These are phyloP conservation scores for Quercus glauca DNA, from an alignment of 306 rosid species.

Conservation along the genomic window DNA sequence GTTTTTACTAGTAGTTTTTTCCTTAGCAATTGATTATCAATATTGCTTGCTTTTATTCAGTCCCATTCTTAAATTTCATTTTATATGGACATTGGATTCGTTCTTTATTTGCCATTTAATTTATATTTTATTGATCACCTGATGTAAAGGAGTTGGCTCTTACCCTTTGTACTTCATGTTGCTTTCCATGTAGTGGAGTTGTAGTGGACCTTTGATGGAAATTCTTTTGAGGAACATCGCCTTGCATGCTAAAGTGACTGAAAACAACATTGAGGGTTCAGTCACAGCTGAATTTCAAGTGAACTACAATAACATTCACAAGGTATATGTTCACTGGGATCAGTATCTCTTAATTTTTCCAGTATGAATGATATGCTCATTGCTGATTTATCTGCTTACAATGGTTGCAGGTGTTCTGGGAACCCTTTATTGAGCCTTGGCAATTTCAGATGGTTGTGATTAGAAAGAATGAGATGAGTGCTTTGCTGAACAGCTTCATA, in stretches of 20 bases:
- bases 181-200: conserved; percentile 67
- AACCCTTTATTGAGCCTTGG: conserved; percentile 96
- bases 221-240: conserved; percentile 57
- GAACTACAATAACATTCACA: conserved; percentile 80
- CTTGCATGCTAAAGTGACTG: conserved; percentile 41
- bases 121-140: background rate
- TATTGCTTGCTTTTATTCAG: background rate
- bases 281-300: conserved; percentile 55
- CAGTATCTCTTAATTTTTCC: background rate
- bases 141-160: background rate
- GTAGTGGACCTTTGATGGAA: conserved; percentile 81
- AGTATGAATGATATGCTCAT: conserved; percentile 22
- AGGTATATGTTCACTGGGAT: conserved; percentile 42
- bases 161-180: background rate
- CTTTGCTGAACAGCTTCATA: conserved; percentile 53
- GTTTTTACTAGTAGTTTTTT: background rate
- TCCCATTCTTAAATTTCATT: background rate
- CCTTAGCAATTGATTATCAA: background rate
- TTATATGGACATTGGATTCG: background rate
- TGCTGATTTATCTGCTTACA: conserved; percentile 14
- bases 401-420: conserved; percentile 81
- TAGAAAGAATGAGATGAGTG: conserved; percentile 60
- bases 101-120: background rate
- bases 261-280: conserved; percentile 52
- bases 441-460: conserved; percentile 53